phyloP scores from a whole-genome alignment of 352 stramenopile genomes.

The Plasmopara halstedii region DNA sequence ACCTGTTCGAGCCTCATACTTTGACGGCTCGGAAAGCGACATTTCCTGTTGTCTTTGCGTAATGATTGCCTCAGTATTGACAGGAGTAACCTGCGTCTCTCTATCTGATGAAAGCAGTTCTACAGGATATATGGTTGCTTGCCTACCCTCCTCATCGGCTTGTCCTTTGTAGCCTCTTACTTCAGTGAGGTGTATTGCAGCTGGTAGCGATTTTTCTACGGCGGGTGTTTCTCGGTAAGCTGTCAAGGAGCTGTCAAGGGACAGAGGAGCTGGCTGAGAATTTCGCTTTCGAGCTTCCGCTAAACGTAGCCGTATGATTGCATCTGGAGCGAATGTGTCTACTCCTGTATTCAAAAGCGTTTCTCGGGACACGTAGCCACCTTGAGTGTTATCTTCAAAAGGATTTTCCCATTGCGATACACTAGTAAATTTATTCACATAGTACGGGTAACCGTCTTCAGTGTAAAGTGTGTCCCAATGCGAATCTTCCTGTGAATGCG shows the following conservation, averaged over 20 bases:
- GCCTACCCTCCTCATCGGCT: neutral
- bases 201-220: constrained; percentile 1
- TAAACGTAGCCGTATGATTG: constrained; percentile 42
- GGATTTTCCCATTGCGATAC: constrained; percentile 77
- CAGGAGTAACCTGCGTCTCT: neutral
- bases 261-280: constrained; percentile 8
- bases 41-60: neutral
- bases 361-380: neutral
- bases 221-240: constrained; percentile 9
- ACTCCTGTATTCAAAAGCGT: constrained; percentile 1
- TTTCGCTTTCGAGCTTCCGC: constrained; percentile 32
- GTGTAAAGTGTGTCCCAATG: constrained; percentile 69
- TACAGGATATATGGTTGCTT: neutral
- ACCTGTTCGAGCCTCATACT: constrained; percentile 44
- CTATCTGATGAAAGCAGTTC: constrained; percentile 1
- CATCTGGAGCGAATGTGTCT: constrained; percentile 22
- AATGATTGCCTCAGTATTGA: neutral
- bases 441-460: constrained; percentile 70
- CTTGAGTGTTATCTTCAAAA: constrained; percentile 2
- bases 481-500: constrained; percentile 2
- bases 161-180: neutral
- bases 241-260: constrained; percentile 6
- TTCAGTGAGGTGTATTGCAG: neutral
- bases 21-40: constrained; percentile 15
- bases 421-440: constrained; percentile 58